Evolutionary conservation across 164 flowering plant species (phyloP), one percentile per base, ranked within the genome.

Genomic region (Tinospora cordifolia): DNA sequence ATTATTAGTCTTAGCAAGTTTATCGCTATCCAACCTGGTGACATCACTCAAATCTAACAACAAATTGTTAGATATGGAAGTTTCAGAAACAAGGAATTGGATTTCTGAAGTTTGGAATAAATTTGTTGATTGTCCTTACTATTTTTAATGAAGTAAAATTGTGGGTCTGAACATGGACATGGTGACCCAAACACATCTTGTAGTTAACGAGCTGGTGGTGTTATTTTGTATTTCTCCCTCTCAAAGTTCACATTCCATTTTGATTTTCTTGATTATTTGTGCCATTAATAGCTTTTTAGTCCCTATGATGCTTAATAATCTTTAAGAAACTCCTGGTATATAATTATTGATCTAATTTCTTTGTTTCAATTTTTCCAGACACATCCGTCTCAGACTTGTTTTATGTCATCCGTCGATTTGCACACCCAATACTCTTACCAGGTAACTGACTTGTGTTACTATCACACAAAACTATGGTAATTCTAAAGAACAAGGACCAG

Each of bases 331-430:
- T 49, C 19, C 21, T 49, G 17, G 15, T 19, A 0, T 49, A 49
- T 21, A 49, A 49, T 19, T 49, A 2, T 13, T 24, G 25, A 15
- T 47, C 44, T 15, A 68, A 66, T 58, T 15, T 62, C 27, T 68
- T 59, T 26, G 0, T 77, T 60, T 71, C 19, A 39, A 57, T 74
- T 74, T 76, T 75, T 78, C 73, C 91, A 90, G 97, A 90, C 97
- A n/a, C 97, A 87, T 80, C 97, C 97, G 69, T 87, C 97, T 62
- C 97, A 91, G 70, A 80, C 82, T 44, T 91, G 92, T 74, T 91
- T 91, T 77, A 83, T 91, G 93, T 91, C 97, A 71, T 89, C 97
- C 9, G 69, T 91, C 5, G 97, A 91, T 78, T 75, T 91, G 80
- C 97, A 91, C 72, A 89, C 97, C 40, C 97, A 91, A 41, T 89